Conservation (phyloP, 768 basidiomycete genomes). For the Leccinum disarticulatum region DNA sequence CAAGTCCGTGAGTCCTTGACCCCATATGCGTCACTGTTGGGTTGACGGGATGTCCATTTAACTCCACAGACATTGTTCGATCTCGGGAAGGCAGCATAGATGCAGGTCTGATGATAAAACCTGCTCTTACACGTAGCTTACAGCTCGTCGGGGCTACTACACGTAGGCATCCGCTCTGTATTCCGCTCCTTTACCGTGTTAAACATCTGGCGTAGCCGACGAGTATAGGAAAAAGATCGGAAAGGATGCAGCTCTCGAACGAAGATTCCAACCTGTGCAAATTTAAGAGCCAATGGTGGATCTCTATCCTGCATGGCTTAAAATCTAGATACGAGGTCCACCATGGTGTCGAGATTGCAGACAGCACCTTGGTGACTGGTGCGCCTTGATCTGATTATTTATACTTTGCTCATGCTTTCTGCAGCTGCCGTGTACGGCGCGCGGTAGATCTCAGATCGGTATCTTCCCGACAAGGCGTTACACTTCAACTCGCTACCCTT, state of each 20-base stretch:
- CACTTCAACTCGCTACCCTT: too few species aligned
- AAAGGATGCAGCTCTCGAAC: constrained; percentile 88
- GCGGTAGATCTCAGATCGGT: too few species aligned
- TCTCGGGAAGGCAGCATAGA: constrained; percentile 87
- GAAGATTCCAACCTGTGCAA: constrained; percentile 86
- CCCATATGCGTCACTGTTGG: not conserved
- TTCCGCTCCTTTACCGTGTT: not conserved
- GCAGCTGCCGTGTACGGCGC: constrained; percentile 81
- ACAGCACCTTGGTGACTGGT: constrained; percentile 86
- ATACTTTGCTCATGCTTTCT: not conserved
- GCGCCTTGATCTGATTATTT: constrained; percentile 11
- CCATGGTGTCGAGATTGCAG: constrained; percentile 90
- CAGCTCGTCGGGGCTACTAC: constrained; percentile 93
- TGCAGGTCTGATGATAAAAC: constrained; percentile 92
- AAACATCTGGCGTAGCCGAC: constrained; percentile 44
- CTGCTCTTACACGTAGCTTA: constrained; percentile 82
- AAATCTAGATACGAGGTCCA: too few species aligned
- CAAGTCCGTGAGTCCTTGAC: constrained; percentile 77
- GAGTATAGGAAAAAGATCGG: constrained; percentile 91
- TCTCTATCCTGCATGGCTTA: constrained; percentile 84
- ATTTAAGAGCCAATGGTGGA: constrained; percentile 90
- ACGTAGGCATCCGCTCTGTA: constrained; percentile 40
- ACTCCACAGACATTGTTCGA: constrained; percentile 73
- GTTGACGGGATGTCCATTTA: not conserved
- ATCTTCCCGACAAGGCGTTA: too few species aligned